Percentiles rank a stretch among this genome's conserved stretches.
phyloP scores from a whole-genome alignment of 768 basidiomycete species.

The Ramaria sp. region DNA sequence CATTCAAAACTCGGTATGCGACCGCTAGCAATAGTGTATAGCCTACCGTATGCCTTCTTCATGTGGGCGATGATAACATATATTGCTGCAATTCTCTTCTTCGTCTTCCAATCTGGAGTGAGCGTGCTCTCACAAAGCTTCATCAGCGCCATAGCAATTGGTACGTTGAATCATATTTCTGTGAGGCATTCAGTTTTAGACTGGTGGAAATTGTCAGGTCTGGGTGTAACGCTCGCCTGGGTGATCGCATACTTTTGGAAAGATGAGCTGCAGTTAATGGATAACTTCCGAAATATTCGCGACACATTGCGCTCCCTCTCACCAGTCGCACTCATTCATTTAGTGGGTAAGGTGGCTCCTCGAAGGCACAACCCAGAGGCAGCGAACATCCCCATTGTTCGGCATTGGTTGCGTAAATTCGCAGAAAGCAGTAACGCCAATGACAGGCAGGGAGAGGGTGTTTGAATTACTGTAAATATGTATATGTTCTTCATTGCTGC shows the following conservation, averaged over 20 bases:
- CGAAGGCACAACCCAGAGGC: neutral
- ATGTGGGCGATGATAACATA: slow-evolving; percentile 4
- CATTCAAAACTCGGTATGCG: neutral
- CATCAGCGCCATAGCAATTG: neutral
- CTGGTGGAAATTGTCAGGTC: neutral
- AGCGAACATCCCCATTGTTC: neutral
- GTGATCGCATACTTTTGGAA: slow-evolving; percentile 4
- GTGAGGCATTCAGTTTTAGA: neutral
- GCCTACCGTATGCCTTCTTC: slow-evolving; percentile 2
- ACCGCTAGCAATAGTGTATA: slow-evolving; percentile 1
- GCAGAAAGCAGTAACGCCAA: neutral
- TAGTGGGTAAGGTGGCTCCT: neutral
- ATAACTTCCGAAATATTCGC: neutral
- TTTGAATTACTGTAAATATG: neutral
- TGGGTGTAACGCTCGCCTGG: neutral
- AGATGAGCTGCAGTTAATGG: neutral
- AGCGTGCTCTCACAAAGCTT: neutral
- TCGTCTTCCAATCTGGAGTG: neutral
- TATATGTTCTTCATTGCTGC: too few species aligned
- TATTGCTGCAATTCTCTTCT: slow-evolving; percentile 1
- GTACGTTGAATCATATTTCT: neutral
- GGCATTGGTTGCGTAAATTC: neutral
- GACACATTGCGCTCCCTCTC: neutral
- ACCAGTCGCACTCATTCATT: neutral
- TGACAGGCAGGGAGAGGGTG: neutral